Percentiles rank a stretch among this genome's conserved stretches.
These are phyloP conservation scores for Millerago galiae DNA, from an alignment of 805 yeast species.

Conservation along the genomic window DNA sequence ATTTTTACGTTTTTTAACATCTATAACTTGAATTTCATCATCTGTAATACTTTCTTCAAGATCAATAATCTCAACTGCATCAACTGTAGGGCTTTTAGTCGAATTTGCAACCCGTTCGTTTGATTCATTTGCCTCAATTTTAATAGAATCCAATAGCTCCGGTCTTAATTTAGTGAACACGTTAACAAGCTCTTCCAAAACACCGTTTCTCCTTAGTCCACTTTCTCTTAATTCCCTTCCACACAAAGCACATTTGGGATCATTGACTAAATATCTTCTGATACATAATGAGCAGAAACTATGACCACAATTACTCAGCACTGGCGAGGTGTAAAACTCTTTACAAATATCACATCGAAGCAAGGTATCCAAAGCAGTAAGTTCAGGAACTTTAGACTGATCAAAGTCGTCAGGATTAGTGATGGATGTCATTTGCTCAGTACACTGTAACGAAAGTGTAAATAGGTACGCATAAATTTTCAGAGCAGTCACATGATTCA, in stretches of 20 bases:
- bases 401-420: conserved; percentile 75
- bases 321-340: conserved; percentile 74
- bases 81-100: not conserved
- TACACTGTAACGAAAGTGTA: too few relatives aligned
- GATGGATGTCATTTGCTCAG: not conserved
- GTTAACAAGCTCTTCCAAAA: conserved; percentile 63
- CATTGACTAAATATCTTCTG: conserved; percentile 55
- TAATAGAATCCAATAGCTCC: conserved; percentile 26
- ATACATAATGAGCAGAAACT: conserved; percentile 87
- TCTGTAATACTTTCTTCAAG: conserved; percentile 20
- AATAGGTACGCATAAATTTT: too few relatives aligned
- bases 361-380: conserved; percentile 59
- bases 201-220: conserved; percentile 54
- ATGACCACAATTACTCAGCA: conserved; percentile 79
- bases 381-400: conserved; percentile 43
- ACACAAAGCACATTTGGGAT: conserved; percentile 73
- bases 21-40: conserved; percentile 26
- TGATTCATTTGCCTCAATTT: too few relatives aligned
- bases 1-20: conserved; percentile 19
- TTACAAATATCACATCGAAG: conserved; percentile 85
- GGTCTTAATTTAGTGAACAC: conserved; percentile 43
- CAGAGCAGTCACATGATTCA: too few relatives aligned
- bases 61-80: conserved; percentile 7
- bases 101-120: not conserved
- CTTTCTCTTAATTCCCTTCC: conserved; percentile 64